Evolutionary conservation across 345 rosid genomes (phyloP).

Genomic region (Mallotus nudiflorus): DNA sequence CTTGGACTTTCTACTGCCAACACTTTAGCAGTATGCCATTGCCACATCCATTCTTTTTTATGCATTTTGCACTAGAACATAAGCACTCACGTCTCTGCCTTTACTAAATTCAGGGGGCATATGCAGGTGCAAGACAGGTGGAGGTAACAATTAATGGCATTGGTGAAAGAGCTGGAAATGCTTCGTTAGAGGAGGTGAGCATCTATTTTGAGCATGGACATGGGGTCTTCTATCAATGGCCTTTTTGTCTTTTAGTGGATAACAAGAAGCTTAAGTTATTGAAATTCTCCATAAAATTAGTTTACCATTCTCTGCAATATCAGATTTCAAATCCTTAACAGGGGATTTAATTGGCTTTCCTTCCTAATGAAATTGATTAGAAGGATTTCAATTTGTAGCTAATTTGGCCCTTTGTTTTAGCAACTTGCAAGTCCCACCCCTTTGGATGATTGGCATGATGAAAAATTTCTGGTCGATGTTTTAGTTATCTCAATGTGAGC

Average conservation of each 20-base stretch:
- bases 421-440: neutral
- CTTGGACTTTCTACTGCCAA: slow-evolving; percentile 99
- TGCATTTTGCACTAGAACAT: neutral
- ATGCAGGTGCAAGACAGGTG: slow-evolving; percentile 89
- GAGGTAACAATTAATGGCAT: slow-evolving; percentile 97
- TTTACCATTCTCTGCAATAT: slow-evolving; percentile 5
- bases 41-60: slow-evolving; percentile 3
- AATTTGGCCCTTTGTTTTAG: neutral
- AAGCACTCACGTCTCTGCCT: slow-evolving; percentile 21
- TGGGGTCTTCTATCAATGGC: neutral
- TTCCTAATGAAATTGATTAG: neutral
- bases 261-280: neutral
- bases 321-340: neutral
- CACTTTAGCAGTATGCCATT: slow-evolving; percentile 66
- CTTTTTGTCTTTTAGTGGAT: neutral
- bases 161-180: slow-evolving; percentile 99
- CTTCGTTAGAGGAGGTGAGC: slow-evolving; percentile 92
- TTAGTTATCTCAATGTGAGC: slow-evolving; percentile 7
- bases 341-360: neutral
- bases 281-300: neutral
- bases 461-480: neutral
- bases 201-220: neutral
- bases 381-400: neutral
- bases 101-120: slow-evolving; percentile 66
- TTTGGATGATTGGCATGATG: neutral